These are phyloP conservation scores for Lactarius indigo DNA, from an alignment of 768 basidiomycete genomes.

Conservation along the genomic window DNA sequence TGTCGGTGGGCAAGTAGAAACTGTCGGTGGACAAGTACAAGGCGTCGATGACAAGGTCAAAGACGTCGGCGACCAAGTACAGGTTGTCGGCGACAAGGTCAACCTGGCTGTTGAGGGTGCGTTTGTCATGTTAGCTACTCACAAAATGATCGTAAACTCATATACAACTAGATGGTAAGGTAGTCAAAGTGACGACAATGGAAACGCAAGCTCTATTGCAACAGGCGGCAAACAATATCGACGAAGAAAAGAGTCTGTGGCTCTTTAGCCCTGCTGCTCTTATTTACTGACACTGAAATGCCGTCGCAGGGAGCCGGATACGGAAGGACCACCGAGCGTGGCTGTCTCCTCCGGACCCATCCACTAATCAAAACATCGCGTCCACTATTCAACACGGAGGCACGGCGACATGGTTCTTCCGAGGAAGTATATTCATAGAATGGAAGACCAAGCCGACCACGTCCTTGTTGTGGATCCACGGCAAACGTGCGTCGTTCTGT, in stretches of 20 bases:
- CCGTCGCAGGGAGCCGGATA: neutral
- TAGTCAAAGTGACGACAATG: too few relatives aligned
- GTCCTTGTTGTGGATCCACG: conserved; percentile 1
- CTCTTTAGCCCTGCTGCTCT: neutral
- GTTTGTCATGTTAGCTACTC: neutral
- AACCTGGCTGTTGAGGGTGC: neutral
- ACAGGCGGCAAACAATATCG: too few relatives aligned
- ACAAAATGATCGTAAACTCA: neutral
- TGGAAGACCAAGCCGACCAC: neutral
- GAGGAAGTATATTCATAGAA: neutral
- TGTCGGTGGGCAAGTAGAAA: neutral
- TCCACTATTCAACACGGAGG: neutral
- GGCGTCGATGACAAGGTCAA: neutral
- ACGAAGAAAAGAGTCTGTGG: neutral
- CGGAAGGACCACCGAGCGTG: neutral
- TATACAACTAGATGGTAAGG: neutral
- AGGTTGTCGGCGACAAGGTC: neutral
- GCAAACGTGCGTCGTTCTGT: neutral
- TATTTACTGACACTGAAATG: neutral
- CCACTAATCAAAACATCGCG: neutral
- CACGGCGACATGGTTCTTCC: neutral
- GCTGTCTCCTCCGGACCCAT: neutral
- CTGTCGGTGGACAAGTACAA: too few relatives aligned
- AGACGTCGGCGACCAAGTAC: too few relatives aligned
- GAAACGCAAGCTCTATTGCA: too few relatives aligned